Evolutionary conservation across 768 basidiomycete genomes (phyloP), one percentile per base, ranked within the genome.

Genomic region (Pleurotus cornucopiae): DNA sequence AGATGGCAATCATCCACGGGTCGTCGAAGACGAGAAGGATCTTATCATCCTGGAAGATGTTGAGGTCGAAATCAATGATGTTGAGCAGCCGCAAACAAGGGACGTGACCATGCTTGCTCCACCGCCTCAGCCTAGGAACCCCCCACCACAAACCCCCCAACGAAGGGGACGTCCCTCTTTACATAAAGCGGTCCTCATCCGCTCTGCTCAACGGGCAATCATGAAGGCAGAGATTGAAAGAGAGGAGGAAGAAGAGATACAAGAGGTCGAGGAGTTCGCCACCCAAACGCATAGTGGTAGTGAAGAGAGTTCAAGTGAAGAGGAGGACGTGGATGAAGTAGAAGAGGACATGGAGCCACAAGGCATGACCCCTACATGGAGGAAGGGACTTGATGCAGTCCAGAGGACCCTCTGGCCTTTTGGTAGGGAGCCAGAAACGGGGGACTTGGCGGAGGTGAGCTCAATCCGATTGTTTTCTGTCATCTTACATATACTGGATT

Each of bases 21-120:
- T 89, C 5, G 78, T 88, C 0, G 81, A 88, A 61, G 86, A 88
- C 56, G 88, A 83, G 30, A 76, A 73, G 51, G 88, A 88, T 57
- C 79, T 89, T 37, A 78, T 89, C 43, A 88, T 90, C 55, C 71
- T 89, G 14, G 88, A 90, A 64, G 81, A 85, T 53, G 78, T 88
- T n/a, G 77, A 80, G 6, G 58, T 66, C 34, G 20, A 49, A 12
- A 52, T 64, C 65, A 0, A 44, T 6, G 43, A 41, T 26, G 30
- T 55, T 4, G 25, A 34, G 16, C 45, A 34, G 61, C 34, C 56
- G 55, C 14, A 48, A 55, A 18, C 55, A 57, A 23, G 55, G 43
- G 49, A 44, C 57, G 30, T 3, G 20, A 58, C 51, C n/a, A 54
- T 21, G 55, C 59, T 25, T 16, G 55, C 53, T 30, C 49, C 63